These are phyloP conservation scores for Pyrenula aspistea DNA, from an alignment of 495 filamentous ascomycete genomes.

Conservation along the genomic window DNA sequence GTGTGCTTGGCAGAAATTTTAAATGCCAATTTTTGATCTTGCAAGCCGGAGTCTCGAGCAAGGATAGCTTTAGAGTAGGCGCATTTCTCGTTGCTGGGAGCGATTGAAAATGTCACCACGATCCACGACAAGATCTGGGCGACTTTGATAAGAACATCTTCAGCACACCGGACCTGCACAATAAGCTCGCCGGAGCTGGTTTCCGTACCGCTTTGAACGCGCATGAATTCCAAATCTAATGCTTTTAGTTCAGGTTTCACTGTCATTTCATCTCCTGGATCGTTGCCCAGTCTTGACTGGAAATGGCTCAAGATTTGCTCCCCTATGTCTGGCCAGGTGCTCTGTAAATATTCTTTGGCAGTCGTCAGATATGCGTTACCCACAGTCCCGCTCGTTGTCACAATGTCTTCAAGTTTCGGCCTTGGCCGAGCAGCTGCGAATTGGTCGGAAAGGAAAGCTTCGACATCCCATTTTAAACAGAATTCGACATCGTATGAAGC, in stretches of 20 bases:
- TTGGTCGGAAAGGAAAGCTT: too few species aligned
- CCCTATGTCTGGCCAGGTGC: conserved; percentile 20
- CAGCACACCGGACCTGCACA: conserved; percentile 7
- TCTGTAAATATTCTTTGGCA: conserved; percentile 15
- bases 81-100: neutral
- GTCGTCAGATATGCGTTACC: conserved; percentile 17
- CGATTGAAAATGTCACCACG: conserved; percentile 9
- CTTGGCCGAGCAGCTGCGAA: too few species aligned
- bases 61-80: too few species aligned
- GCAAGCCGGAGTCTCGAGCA: too few species aligned
- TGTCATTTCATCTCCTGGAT: conserved; percentile 1
- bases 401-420: conserved; percentile 8
- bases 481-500: too few species aligned
- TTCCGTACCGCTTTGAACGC: neutral
- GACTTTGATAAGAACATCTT: conserved; percentile 1
- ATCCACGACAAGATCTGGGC: conserved; percentile 8
- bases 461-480: too few species aligned
- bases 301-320: conserved; percentile 10
- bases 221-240: conserved; percentile 2
- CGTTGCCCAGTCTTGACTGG: conserved; percentile 2
- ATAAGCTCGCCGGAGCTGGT: conserved; percentile 7
- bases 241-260: conserved; percentile 3
- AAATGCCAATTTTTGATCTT: too few species aligned
- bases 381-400: conserved; percentile 16
- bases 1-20: neutral